These are phyloP conservation scores for Termitomyces sp. DNA, from an alignment of 1,284 basidiomycete genomes.

Conservation along the genomic window DNA sequence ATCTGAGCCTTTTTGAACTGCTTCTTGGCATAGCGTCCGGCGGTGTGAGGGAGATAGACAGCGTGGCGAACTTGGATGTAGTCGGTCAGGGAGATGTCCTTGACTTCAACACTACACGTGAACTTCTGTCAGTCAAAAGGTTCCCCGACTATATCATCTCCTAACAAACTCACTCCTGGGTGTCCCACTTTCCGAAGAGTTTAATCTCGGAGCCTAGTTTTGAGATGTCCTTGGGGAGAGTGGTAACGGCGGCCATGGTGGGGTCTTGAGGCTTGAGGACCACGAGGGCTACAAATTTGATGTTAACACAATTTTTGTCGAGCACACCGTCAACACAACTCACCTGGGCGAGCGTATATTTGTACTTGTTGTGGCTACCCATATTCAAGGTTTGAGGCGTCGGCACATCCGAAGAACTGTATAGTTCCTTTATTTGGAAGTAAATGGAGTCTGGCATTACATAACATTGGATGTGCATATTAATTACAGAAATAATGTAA, in stretches of 20 bases:
- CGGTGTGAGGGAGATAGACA: conserved; percentile 97
- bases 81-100: conserved; percentile 98
- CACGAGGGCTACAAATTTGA: conserved; percentile 11
- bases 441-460: conserved; percentile 3
- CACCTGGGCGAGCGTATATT: conserved; percentile 36
- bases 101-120: conserved; percentile 83
- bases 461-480: neutral
- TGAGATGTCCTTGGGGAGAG: conserved; percentile 82
- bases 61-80: conserved; percentile 99
- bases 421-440: conserved; percentile 29
- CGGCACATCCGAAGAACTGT: conserved; percentile 43
- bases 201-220: conserved; percentile 86
- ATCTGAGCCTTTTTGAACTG: conserved; percentile 99
- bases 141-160: conserved; percentile 3
- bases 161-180: conserved; percentile 80
- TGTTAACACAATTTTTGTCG: conserved; percentile 19
- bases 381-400: conserved; percentile 42
- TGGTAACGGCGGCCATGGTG: conserved; percentile 58
- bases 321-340: conserved; percentile 24
- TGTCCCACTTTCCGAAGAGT: conserved; percentile 97
- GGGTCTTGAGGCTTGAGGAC: conserved; percentile 17
- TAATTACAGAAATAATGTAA: neutral
- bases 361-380: conserved; percentile 39
- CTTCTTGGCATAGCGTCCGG: conserved; percentile 99
- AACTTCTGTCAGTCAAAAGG: conserved; percentile 7